These are phyloP conservation scores for Plectosphaerella cucumerina DNA, from an alignment of 2,329 filamentous ascomycete genomes.

Conservation along the genomic window DNA sequence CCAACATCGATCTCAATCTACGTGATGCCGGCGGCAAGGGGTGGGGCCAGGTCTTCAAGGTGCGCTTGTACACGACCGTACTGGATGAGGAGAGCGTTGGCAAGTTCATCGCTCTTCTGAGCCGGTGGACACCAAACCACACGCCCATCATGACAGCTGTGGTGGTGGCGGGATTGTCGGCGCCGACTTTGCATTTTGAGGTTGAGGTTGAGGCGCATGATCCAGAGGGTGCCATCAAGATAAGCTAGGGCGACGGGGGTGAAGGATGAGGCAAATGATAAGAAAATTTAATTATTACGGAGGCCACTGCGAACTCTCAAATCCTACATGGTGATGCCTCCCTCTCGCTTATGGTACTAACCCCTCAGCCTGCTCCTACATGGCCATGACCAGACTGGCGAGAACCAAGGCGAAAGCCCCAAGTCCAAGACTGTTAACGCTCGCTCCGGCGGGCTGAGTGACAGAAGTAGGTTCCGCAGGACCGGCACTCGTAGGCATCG, in stretches of 20 bases:
- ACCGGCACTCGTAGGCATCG: conserved; percentile 6
- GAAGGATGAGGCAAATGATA: no score
- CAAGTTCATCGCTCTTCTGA: conserved; percentile 28
- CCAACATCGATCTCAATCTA: conserved; percentile 40
- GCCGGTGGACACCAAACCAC: conserved; percentile 35
- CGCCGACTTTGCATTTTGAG: conserved; percentile 39
- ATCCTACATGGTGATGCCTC: no score
- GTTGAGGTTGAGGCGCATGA: conserved; percentile 36
- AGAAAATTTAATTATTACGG: no score
- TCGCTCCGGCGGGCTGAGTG: conserved; percentile 16
- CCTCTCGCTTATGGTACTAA: no score
- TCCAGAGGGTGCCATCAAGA: background rate
- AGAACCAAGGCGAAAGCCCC: conserved; percentile 14
- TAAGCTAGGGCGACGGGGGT: conserved; percentile 2
- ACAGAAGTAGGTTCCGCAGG: conserved; percentile 9
- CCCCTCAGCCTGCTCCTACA: no score
- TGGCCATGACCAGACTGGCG: no score
- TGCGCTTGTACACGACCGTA: conserved; percentile 30
- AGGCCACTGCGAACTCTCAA: no score
- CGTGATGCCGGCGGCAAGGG: conserved; percentile 41
- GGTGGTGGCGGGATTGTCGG: conserved; percentile 31
- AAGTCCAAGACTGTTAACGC: conserved; percentile 17
- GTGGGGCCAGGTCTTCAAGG: conserved; percentile 39
- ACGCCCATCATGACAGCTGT: conserved; percentile 38
- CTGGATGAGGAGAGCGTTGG: conserved; percentile 25